Percentiles rank a stretch among this genome's conserved stretches.
These are phyloP conservation scores for Helichrysum umbraculigerum DNA, from an alignment of 129 eudicot genomes.

Conservation along the genomic window DNA sequence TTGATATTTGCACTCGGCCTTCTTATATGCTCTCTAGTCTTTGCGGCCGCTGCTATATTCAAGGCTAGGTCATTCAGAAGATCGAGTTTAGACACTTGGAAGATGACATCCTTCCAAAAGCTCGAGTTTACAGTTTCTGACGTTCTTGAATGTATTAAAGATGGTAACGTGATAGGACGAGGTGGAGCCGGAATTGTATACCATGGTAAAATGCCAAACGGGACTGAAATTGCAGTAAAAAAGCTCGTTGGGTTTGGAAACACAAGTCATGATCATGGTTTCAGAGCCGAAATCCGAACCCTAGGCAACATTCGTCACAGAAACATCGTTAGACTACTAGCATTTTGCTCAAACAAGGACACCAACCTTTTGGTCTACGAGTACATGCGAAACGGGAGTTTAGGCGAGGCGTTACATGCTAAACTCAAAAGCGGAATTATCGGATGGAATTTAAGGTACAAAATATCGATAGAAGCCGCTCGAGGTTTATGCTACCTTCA, in stretches of 20 bases:
- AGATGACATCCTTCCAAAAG: conserved; percentile 82
- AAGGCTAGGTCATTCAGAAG: conserved; percentile 74
- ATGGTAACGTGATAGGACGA: conserved; percentile 81
- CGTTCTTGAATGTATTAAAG: conserved; percentile 79
- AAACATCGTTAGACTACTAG: conserved; percentile 75
- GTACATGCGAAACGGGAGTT: conserved; percentile 94
- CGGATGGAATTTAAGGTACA: conserved; percentile 84
- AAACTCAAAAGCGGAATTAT: conserved; percentile 59
- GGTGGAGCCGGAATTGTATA: conserved; percentile 97
- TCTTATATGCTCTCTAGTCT: conserved; percentile 60
- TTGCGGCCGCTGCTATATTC: conserved; percentile 67
- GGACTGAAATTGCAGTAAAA: conserved; percentile 83
- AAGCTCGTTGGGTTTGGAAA: conserved; percentile 61
- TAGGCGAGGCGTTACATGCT: conserved; percentile 85
- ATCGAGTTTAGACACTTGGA: conserved; percentile 54
- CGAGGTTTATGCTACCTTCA: conserved; percentile 88
- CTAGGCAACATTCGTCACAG: conserved; percentile 90
- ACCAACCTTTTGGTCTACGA: conserved; percentile 82
- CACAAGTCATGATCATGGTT: conserved; percentile 75
- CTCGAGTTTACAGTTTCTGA: conserved; percentile 66
- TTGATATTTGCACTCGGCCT: conserved; percentile 64
- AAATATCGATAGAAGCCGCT: conserved; percentile 74
- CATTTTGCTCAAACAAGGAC: conserved; percentile 85
- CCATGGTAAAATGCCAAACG: conserved; percentile 86
- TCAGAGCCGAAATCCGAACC: conserved; percentile 82